These are phyloP conservation scores for Penicillium italicum DNA, from an alignment of 2,329 filamentous ascomycete genomes.

Conservation along the genomic window DNA sequence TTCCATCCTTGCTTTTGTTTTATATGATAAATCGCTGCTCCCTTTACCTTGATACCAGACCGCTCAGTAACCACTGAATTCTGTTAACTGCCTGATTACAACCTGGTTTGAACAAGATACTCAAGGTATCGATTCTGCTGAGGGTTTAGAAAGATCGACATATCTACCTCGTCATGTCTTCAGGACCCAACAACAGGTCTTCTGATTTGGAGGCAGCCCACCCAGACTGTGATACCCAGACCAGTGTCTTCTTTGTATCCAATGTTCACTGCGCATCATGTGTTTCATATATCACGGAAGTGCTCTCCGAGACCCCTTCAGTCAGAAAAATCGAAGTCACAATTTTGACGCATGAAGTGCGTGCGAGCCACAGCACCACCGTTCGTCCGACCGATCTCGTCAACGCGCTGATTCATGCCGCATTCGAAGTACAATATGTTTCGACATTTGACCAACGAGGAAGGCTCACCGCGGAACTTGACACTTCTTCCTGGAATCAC, in stretches of 20 bases:
- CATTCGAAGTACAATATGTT: slow-evolving; percentile 47
- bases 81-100: background rate
- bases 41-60: background rate
- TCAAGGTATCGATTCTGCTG: background rate
- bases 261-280: slow-evolving; percentile 51
- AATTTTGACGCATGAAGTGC: slow-evolving; percentile 44
- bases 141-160: background rate
- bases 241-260: slow-evolving; percentile 43
- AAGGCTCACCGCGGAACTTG: slow-evolving; percentile 32
- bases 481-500: slow-evolving; percentile 33
- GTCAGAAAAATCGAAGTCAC: slow-evolving; percentile 41
- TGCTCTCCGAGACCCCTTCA: slow-evolving; percentile 38
- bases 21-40: background rate
- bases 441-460: slow-evolving; percentile 38
- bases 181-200: slow-evolving; percentile 2
- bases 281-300: slow-evolving; percentile 44
- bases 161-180: slow-evolving; percentile 14
- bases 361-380: slow-evolving; percentile 36
- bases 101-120: background rate
- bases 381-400: slow-evolving; percentile 35
- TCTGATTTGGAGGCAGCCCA: slow-evolving; percentile 12
- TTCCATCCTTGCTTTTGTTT: background rate
- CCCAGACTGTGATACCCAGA: slow-evolving; percentile 6
- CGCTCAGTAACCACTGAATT: background rate
- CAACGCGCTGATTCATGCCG: slow-evolving; percentile 41